Base-by-base conservation (phyloP, 2,329 filamentous ascomycete species). In the Fusarium ramigenum region DNA sequence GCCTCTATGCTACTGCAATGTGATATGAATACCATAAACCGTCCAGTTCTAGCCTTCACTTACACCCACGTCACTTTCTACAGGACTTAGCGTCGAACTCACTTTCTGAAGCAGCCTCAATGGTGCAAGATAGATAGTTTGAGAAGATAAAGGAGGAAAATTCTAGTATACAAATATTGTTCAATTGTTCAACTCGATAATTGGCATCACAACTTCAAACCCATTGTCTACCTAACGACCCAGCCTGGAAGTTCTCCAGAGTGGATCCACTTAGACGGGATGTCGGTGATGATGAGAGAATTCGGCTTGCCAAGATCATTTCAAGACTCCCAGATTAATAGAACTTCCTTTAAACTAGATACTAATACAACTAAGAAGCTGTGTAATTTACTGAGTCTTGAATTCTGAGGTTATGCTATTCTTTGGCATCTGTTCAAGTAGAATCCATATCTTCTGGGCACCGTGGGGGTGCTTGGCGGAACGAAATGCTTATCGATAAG, bases 401-500 rank as follows among this genome's bases (percentile, higher is more conserved):
- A 34, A 36, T 11, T 11, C 15, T 10, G n/a, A 36, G 32, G 12
- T 36, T 25, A 21, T 25, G 21, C 8, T 23, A 34, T 34, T 34
- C 16, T 19, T 52, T 15, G 3, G 18, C 30, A 25, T 19, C n/a
- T 15, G n/a, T 47, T 19, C 25, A 25, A 19, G 4, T 9, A 25
- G 16, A 25, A 44, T 12, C 42, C 42, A 44, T 44, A 30, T 6
- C 23, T 53, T 59, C 28, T 23, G 28, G 23, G 9, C 42, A 16
- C 23, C 25, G 30, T 28, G 40, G 43, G 5, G 58, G 54, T 34
- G 30, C 58, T 36, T 61, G n/a, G 18, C 32, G 10, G 14, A 25
- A 9, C 49, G 66, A 70, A 70, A 67, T 23, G 43, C 50, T 54
- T 54, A 54, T 54, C 43, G 75, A 77, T 77, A 77, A 77, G 72